Conservation (phyloP, 768 basidiomycete species). For the Paxillus involutus region DNA sequence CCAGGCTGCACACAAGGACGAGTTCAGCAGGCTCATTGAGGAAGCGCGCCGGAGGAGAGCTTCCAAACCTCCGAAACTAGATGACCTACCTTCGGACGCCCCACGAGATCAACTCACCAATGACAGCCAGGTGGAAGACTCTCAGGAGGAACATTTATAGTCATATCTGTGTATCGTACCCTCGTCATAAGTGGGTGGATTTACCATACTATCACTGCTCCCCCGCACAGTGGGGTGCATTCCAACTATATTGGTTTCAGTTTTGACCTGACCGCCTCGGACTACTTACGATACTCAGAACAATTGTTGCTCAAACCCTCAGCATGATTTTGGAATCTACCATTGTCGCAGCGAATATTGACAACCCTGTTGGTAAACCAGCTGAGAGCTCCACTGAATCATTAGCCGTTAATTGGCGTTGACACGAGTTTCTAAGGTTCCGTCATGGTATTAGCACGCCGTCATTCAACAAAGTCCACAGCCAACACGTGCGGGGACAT, state of each 20-base stretch:
- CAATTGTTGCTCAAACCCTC: too few relatives aligned
- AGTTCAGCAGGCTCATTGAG: conserved; percentile 35
- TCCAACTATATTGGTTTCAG: too few relatives aligned
- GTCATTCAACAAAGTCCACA: neutral
- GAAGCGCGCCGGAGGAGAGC: conserved; percentile 35
- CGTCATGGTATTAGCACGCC: neutral
- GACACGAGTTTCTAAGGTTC: conserved; percentile 4
- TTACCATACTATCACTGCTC: neutral
- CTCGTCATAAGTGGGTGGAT: neutral
- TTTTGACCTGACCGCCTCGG: too few relatives aligned
- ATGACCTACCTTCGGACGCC: neutral
- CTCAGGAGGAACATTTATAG: conserved; percentile 31
- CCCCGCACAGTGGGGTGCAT: too few relatives aligned
- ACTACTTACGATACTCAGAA: too few relatives aligned
- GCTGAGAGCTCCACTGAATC: neutral
- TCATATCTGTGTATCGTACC: neutral
- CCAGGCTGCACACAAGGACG: conserved; percentile 27
- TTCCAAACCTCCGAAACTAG: conserved; percentile 17
- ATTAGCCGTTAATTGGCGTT: conserved; percentile 1
- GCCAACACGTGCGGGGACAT: neutral
- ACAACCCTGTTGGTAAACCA: neutral
- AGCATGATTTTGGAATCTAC: too few relatives aligned
- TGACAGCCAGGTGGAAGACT: conserved; percentile 33
- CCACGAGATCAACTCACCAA: neutral
- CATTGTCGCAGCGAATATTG: too few relatives aligned